These are phyloP conservation scores for Petunia secreta DNA, from an alignment of 257 asterid species.

Conservation along the genomic window DNA sequence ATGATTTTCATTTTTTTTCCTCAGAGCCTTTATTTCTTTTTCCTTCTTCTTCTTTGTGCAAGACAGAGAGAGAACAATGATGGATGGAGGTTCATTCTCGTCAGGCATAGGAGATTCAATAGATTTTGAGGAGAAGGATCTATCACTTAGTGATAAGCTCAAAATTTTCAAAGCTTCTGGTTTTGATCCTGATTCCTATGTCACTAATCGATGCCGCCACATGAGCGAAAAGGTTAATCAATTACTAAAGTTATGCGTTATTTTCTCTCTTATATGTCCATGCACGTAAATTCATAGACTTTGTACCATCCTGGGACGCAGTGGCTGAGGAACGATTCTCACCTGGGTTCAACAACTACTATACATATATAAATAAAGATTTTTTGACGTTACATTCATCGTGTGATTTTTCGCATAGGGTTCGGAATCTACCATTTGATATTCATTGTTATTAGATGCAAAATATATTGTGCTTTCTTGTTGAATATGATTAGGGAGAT, in stretches of 20 bases:
- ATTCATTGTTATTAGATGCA: neutral
- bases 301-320: too few relatives aligned
- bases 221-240: conserved; percentile 67
- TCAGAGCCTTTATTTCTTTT: too few relatives aligned
- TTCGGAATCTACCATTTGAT: neutral
- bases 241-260: neutral
- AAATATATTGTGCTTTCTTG: neutral
- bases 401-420: too few relatives aligned
- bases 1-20: too few relatives aligned
- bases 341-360: too few relatives aligned
- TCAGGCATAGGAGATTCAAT: conserved; percentile 58
- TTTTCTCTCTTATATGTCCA: neutral
- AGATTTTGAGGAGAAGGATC: conserved; percentile 68
- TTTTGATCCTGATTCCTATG: conserved; percentile 65
- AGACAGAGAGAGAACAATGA: neutral
- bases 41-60: too few relatives aligned
- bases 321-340: too few relatives aligned
- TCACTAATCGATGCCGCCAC: conserved; percentile 58
- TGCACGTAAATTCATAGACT: neutral
- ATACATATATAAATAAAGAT: too few relatives aligned
- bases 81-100: conserved; percentile 60
- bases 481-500: neutral
- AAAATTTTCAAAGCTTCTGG: conserved; percentile 64
- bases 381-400: too few relatives aligned
- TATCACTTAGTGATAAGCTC: conserved; percentile 71